A percentile compares a stretch with the other conserved stretches of the same genome.
Conservation (phyloP, 306 rosid genomes). For the Malus fusca region DNA sequence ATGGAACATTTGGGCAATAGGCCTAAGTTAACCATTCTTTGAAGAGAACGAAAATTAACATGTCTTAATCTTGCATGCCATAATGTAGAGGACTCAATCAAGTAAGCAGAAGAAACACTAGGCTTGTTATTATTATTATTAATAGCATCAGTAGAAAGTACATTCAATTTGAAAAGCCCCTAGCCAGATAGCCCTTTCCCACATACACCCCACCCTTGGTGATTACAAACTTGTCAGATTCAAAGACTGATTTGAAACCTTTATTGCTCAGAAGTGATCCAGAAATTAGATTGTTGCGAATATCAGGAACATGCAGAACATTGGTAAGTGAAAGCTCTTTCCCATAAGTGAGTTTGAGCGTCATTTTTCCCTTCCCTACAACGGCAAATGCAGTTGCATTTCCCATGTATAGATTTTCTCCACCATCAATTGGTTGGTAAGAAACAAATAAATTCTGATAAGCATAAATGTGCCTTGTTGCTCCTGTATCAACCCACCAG, state of each 20-base stretch:
- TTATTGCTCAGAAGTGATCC: neutral
- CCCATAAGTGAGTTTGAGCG: neutral
- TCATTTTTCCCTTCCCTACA: neutral
- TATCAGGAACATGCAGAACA: neutral
- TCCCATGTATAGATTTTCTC: neutral
- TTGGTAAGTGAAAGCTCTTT: neutral
- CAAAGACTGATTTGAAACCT: neutral
- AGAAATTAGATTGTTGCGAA: neutral
- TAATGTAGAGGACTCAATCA: neutral
- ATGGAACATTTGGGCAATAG: neutral
- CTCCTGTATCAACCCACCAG: neutral
- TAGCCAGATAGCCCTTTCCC: neutral
- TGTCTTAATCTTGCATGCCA: neutral
- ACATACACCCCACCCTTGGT: neutral
- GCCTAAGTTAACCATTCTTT: neutral
- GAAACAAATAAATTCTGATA: neutral
- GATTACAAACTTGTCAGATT: neutral
- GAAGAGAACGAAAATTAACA: neutral
- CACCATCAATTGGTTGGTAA: neutral
- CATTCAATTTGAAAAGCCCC: neutral
- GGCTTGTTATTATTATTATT: neutral
- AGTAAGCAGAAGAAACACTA: neutral
- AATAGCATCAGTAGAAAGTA: neutral
- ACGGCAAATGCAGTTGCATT: neutral
- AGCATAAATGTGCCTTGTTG: neutral